Conservation (phyloP, 768 basidiomycete genomes). For the Lactifluus hygrophoroides region DNA sequence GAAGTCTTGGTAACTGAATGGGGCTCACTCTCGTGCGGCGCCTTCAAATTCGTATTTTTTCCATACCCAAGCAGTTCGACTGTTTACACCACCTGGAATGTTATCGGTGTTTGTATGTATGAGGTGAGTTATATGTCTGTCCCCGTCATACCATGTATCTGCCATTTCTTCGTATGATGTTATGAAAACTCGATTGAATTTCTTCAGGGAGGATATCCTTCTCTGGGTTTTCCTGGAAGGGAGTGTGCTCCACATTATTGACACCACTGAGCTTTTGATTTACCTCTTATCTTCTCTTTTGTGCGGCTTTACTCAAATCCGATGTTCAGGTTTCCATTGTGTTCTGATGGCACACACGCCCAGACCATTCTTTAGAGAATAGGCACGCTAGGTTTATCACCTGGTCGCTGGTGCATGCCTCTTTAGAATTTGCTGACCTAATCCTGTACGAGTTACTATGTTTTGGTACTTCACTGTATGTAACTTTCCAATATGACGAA, state of each 20-base stretch:
- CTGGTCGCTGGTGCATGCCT: background rate
- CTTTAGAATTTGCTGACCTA: conserved; percentile 2
- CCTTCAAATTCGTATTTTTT: conserved; percentile 40
- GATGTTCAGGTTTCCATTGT: background rate
- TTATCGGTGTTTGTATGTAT: background rate
- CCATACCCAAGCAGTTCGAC: conserved; percentile 27
- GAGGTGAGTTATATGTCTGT: conserved; percentile 9
- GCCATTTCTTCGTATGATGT: conserved; percentile 42
- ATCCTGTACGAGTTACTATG: background rate
- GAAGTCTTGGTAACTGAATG: conserved; percentile 65
- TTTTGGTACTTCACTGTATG: too few relatives aligned
- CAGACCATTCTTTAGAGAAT: background rate
- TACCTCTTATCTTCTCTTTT: background rate
- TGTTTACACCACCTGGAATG: conserved; percentile 30
- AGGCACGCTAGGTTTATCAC: too few relatives aligned
- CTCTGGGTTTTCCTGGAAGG: conserved; percentile 25
- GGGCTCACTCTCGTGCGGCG: conserved; percentile 83
- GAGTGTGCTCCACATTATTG: conserved; percentile 64
- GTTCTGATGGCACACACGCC: background rate
- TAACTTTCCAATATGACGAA: background rate
- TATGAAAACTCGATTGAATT: conserved; percentile 61
- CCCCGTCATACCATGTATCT: background rate
- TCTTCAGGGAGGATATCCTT: conserved; percentile 83
- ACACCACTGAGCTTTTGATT: conserved; percentile 36
- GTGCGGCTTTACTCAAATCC: background rate